Evolutionary conservation across 352 stramenopile genomes (phyloP).

Genomic region (Pythium periplocum): DNA sequence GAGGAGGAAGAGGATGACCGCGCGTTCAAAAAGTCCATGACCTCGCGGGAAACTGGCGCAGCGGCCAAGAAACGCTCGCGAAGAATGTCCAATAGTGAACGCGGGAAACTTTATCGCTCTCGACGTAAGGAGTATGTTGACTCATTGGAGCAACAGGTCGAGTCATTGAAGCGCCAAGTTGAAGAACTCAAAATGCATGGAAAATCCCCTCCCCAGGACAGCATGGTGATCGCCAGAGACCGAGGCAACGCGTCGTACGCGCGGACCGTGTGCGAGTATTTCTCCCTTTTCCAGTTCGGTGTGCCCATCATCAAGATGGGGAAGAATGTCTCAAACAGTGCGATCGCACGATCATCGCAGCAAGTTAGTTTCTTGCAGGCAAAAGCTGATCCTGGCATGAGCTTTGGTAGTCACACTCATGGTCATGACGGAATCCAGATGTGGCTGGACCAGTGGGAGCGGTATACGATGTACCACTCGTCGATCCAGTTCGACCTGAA

Average conservation of each 20-base stretch:
- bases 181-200: slow-evolving; percentile 20
- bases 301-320: slow-evolving; percentile 25
- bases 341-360: slow-evolving; percentile 4
- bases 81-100: slow-evolving; percentile 57
- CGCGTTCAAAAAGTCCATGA: too few species aligned
- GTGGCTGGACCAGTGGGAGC: slow-evolving; percentile 45
- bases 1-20: background rate
- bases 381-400: slow-evolving; percentile 28
- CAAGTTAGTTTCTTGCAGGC: slow-evolving; percentile 35
- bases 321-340: slow-evolving; percentile 12
- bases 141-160: slow-evolving; percentile 26
- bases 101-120: slow-evolving; percentile 57
- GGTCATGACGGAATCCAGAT: slow-evolving; percentile 19
- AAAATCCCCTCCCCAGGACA: too few species aligned
- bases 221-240: background rate
- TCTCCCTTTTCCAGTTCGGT: slow-evolving; percentile 36
- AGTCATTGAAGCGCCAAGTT: slow-evolving; percentile 44
- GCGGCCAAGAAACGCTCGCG: slow-evolving; percentile 16
- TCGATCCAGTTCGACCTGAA: slow-evolving; percentile 40
- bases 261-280: slow-evolving; percentile 49
- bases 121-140: slow-evolving; percentile 42
- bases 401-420: slow-evolving; percentile 32
- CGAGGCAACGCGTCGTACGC: slow-evolving; percentile 21
- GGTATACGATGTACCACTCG: slow-evolving; percentile 44
- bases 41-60: background rate